phyloP scores from a whole-genome alignment of 2,329 filamentous ascomycete genomes.

The Exutisphaerella laricina region DNA sequence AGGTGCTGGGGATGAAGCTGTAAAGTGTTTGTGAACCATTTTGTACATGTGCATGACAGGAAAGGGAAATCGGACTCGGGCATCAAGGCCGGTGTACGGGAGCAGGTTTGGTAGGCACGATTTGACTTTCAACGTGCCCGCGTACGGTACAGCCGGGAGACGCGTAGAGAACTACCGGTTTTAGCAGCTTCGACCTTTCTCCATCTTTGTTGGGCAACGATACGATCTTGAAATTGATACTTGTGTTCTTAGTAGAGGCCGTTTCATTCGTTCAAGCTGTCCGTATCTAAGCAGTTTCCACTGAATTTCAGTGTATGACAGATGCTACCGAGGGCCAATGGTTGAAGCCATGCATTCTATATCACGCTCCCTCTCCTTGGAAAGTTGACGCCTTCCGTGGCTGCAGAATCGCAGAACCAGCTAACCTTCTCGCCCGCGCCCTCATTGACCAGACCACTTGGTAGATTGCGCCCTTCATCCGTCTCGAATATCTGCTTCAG shows the following conservation, averaged over 20 bases:
- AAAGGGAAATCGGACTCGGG: slow-evolving; percentile 5
- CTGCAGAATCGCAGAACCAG: slow-evolving; percentile 89
- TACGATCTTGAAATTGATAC: background rate
- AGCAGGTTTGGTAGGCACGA: slow-evolving; percentile 1
- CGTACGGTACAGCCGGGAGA: too few species aligned
- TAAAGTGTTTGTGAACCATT: slow-evolving; percentile 41
- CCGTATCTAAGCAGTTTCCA: too few species aligned
- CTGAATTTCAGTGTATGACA: too few species aligned
- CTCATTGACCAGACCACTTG: slow-evolving; percentile 83
- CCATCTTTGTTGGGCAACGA: background rate
- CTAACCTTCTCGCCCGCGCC: slow-evolving; percentile 77
- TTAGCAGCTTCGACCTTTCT: background rate
- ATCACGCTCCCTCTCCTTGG: slow-evolving; percentile 61
- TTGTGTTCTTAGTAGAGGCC: background rate
- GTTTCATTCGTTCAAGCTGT: background rate
- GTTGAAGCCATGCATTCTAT: too few species aligned
- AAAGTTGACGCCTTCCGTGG: slow-evolving; percentile 78
- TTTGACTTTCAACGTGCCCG: too few species aligned
- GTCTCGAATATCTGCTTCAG: slow-evolving; percentile 87
- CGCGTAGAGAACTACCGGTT: too few species aligned
- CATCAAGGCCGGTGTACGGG: slow-evolving; percentile 3
- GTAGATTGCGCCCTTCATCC: slow-evolving; percentile 65
- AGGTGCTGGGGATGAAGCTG: slow-evolving; percentile 93
- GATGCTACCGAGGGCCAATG: too few species aligned
- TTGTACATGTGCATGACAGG: background rate